phyloP scores from a whole-genome alignment of 495 filamentous ascomycete genomes.

The Podospora pseudocomata region DNA sequence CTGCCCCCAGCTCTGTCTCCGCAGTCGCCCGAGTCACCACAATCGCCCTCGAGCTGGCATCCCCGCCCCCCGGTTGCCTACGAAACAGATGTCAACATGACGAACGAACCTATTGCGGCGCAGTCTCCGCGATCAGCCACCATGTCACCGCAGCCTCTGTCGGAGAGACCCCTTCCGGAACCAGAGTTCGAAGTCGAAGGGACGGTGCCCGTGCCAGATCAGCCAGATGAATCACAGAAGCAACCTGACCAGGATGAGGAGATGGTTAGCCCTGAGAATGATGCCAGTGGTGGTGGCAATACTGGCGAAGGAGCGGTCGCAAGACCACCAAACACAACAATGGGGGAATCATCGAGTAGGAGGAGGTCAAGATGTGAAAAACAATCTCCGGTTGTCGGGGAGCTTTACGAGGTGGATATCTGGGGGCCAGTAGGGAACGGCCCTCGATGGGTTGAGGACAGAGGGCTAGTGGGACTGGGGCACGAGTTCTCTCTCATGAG shows the following conservation, averaged over 20 bases:
- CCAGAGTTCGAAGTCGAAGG: constrained; percentile 19
- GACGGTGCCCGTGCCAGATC: constrained; percentile 9
- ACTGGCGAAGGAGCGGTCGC: constrained; percentile 20
- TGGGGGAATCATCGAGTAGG: neutral
- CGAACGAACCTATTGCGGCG: neutral
- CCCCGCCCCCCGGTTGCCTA: constrained; percentile 13
- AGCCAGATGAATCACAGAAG: constrained; percentile 33
- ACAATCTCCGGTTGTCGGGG: constrained; percentile 6
- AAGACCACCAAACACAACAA: constrained; percentile 1
- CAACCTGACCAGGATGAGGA: constrained; percentile 37
- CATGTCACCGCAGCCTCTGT: constrained; percentile 37
- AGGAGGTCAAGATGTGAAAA: constrained; percentile 11
- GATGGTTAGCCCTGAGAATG: constrained; percentile 15
- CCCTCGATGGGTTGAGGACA: constrained; percentile 30
- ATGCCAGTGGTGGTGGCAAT: constrained; percentile 9
- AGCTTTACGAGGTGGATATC: constrained; percentile 23
- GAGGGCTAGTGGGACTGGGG: constrained; percentile 42
- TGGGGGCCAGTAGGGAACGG: constrained; percentile 21
- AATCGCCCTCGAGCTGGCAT: constrained; percentile 26
- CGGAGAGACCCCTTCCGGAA: constrained; percentile 15
- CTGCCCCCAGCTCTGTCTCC: constrained; percentile 4
- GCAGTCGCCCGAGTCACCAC: constrained; percentile 11
- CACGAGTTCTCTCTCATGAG: constrained; percentile 65
- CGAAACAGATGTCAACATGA: constrained; percentile 11
- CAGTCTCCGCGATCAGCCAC: constrained; percentile 36